Percentiles rank a stretch among this genome's conserved stretches.
Conservation (phyloP, 257 asterid genomes). For the Solanum chiquidenum region DNA sequence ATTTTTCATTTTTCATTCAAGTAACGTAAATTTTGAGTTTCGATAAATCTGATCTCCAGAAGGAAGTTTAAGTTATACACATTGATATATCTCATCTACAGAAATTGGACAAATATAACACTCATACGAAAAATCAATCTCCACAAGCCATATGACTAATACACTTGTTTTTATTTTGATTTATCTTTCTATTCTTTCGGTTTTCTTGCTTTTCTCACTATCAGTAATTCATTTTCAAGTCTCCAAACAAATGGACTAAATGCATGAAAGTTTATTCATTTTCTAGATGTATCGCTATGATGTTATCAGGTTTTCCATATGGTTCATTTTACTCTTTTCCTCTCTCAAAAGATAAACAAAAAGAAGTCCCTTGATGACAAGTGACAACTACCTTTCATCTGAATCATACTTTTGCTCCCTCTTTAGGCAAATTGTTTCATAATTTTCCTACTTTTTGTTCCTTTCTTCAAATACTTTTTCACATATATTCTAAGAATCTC, state of each 20-base stretch:
- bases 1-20: neutral
- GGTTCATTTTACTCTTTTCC: neutral
- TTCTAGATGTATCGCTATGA: neutral
- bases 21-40: neutral
- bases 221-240: neutral
- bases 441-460: neutral
- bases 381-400: neutral
- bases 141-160: neutral
- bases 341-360: neutral
- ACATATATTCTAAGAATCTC: neutral
- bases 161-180: neutral
- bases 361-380: neutral
- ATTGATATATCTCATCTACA: neutral
- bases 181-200: neutral
- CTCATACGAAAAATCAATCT: neutral
- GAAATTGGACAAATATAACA: neutral
- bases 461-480: neutral
- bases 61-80: neutral
- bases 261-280: neutral
- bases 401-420: neutral
- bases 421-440: neutral
- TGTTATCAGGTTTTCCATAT: neutral
- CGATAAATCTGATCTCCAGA: neutral
- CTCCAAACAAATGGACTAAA: neutral
- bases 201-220: neutral